Base-by-base conservation (phyloP, 2,329 filamentous ascomycete genomes). In the Aspergillus tanneri region DNA sequence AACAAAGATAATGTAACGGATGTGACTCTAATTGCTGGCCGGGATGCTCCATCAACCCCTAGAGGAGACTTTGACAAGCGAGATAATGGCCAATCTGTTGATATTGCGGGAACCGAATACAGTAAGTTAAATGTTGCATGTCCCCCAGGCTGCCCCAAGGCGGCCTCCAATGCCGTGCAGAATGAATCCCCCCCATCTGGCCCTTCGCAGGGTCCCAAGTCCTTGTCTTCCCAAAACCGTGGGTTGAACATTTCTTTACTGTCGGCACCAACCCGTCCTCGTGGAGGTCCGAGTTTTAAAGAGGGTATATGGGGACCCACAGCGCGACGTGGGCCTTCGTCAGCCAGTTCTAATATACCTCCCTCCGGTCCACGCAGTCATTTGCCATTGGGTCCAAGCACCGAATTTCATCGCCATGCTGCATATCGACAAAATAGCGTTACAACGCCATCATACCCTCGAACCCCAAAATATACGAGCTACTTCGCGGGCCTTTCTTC, bases 251-350 rank as follows among this genome's bases (percentile, higher is more conserved):
- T 68, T 34, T 69, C 72, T 23, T 51, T 75, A n/a, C 56, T 75
- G 10, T 69, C 71, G 23, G 74, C 73, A 19, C 75, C 75, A n/a
- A 75, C 73, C 8, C 67, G 73, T 11, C 75, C 75, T 36, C 72
- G 73, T 27, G 73, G 73, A 37, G 67, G 62, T 30, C 49, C 63
- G 24, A 62, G 57, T 43, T 63, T 65, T 18, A 64, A 70, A 46
- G 65, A 68, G 14, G 63, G 60, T 34, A 53, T 64, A 18, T 71
- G 56, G 36, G 54, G 64, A 18, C 50, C 60, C 24, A 59, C 68
- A 9, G 57, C 60, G 41, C 70, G 72, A 43, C 67, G 67, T 47
- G 66, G 66, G 34, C 66, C 64, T 32, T 44, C 57, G 21, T 46
- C 60, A 27, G 42, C 60, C 41, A 44, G 60, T 24, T 52, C 65